Percentiles rank a stretch among this genome's conserved stretches.
Evolutionary conservation across 345 rosid genomes (phyloP).

Genomic region (Brassica napus): DNA sequence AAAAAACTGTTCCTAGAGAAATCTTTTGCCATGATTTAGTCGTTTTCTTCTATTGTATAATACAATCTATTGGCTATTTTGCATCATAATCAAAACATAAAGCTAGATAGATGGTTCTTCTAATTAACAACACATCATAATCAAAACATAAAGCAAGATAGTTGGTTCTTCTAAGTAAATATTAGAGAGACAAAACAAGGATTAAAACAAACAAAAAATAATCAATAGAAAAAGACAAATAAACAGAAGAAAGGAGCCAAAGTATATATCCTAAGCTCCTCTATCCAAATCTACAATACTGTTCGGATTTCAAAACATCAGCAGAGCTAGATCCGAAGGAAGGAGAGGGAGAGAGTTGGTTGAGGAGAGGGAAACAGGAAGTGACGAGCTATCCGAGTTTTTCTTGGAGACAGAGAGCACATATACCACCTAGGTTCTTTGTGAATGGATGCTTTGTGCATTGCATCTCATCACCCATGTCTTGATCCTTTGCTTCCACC

Average conservation of each 20-base stretch:
- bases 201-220: too few species aligned
- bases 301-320: too few species aligned
- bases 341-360: constrained; percentile 55
- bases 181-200: too few species aligned
- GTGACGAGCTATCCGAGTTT: constrained; percentile 95
- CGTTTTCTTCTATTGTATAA: background rate
- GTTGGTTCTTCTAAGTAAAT: too few species aligned
- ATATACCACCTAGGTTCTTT: constrained; percentile 92
- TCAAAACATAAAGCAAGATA: too few species aligned
- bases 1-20: background rate
- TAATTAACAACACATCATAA: too few species aligned
- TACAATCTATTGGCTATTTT: background rate
- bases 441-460: constrained; percentile 74
- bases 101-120: background rate
- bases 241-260: too few species aligned
- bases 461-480: constrained; percentile 80
- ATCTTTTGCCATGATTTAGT: background rate
- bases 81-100: background rate
- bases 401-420: constrained; percentile 96
- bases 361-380: constrained; percentile 72
- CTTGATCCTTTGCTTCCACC: constrained; percentile 55
- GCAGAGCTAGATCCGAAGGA: constrained; percentile 77
- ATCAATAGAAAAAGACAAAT: too few species aligned
- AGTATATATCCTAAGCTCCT: too few species aligned
- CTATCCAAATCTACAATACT: too few species aligned